phyloP scores from a whole-genome alignment of 768 basidiomycete species.

The Panaeolus papilionaceus region DNA sequence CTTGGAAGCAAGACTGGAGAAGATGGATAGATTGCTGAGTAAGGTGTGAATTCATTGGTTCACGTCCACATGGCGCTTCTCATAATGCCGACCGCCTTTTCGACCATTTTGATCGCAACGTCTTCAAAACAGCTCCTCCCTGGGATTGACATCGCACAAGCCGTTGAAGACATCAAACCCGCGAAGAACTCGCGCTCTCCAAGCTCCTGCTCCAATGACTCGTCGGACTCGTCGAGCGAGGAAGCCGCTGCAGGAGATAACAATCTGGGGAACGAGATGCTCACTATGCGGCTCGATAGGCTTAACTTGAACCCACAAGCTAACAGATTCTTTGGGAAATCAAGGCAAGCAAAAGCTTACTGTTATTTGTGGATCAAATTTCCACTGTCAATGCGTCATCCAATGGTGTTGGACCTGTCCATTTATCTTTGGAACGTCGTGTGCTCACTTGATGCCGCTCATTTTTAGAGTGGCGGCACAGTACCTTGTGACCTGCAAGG shows the following conservation, averaged over 20 bases:
- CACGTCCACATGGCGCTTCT: neutral
- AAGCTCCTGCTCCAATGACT: conserved; percentile 41
- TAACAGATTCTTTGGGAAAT: conserved; percentile 52
- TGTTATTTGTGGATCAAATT: neutral
- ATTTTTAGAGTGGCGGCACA: conserved; percentile 12
- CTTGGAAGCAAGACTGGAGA: conserved; percentile 62
- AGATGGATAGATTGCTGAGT: conserved; percentile 63
- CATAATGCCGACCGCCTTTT: neutral
- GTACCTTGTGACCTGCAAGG: neutral
- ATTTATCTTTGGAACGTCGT: conserved; percentile 3
- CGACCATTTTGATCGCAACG: neutral
- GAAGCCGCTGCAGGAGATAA: neutral
- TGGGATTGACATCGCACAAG: conserved; percentile 63
- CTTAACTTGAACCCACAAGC: conserved; percentile 42
- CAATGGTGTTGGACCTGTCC: neutral
- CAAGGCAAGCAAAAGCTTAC: conserved; percentile 33
- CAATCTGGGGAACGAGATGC: conserved; percentile 11
- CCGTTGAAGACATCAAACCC: conserved; percentile 45
- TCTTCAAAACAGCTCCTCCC: conserved; percentile 42
- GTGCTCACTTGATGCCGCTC: neutral
- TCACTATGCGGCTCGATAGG: conserved; percentile 37
- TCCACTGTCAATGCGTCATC: neutral
- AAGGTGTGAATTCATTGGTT: conserved; percentile 40
- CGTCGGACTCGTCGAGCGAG: conserved; percentile 32
- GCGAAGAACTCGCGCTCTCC: conserved; percentile 35